These are phyloP conservation scores for Gloeopeniophorella convolvens DNA, from an alignment of 768 basidiomycete genomes.

Conservation along the genomic window DNA sequence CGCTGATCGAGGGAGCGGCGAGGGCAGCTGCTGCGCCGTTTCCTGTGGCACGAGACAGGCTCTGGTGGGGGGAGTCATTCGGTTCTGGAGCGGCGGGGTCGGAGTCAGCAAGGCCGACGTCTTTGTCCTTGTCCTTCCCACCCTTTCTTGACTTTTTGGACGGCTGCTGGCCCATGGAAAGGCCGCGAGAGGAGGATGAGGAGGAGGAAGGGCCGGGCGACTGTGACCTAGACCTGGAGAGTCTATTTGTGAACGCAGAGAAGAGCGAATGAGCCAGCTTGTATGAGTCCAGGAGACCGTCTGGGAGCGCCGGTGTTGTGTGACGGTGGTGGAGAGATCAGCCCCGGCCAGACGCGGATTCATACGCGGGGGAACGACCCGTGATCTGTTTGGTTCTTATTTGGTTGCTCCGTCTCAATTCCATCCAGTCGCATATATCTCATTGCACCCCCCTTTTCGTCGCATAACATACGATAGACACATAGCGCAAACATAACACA, in stretches of 20 bases:
- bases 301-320: conserved; percentile 7
- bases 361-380: neutral
- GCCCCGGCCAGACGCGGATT: neutral
- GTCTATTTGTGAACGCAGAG: conserved; percentile 65
- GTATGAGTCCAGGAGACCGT: conserved; percentile 19
- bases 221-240: conserved; percentile 65
- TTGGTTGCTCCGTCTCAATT: conserved; percentile 6
- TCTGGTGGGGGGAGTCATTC: conserved; percentile 33
- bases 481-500: conserved; percentile 27
- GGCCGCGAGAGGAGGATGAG: conserved; percentile 30
- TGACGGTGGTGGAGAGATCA: conserved; percentile 1
- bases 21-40: conserved; percentile 28
- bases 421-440: neutral
- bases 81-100: conserved; percentile 39
- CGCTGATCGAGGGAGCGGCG: conserved; percentile 33
- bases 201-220: conserved; percentile 59
- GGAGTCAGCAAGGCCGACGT: conserved; percentile 33
- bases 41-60: conserved; percentile 40
- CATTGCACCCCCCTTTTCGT: neutral
- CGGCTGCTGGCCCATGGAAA: conserved; percentile 76
- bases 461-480: conserved; percentile 20
- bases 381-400: conserved; percentile 19
- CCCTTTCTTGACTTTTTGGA: conserved; percentile 76
- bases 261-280: conserved; percentile 82
- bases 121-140: conserved; percentile 63